Base-by-base conservation (phyloP, 2,329 filamentous ascomycete genomes). In the Clonostachys chloroleuca region DNA sequence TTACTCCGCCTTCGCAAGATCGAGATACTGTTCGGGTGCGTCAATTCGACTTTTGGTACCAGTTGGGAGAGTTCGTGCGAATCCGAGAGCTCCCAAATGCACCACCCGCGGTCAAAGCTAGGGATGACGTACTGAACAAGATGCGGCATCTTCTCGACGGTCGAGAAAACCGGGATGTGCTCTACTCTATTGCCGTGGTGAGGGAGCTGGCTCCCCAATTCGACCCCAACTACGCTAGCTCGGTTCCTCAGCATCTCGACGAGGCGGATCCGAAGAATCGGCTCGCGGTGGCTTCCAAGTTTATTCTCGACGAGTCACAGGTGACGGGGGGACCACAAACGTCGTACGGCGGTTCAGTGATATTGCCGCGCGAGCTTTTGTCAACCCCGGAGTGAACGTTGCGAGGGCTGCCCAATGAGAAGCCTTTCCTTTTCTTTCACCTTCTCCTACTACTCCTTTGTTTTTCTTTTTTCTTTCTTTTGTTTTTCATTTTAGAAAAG, bases 181-280 rank as follows among this genome's bases (percentile, higher is more conserved):
- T 96, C 48, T 96, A 96, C 67, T 94, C 89, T 0, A 86, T 96
- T 54, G 89, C 88, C 9, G 81, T 95, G 47, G 83, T 87, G 14
- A 83, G 90, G 24, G 83, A 92, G 52, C 75, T 91, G 44, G 84
- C 87, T 42, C 82, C 42, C 12, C 45, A 24, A 6, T 48, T 45
- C 20, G 34, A 47, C 30, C 18, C 83, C 34, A 80, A 83, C 42
- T 82, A 78, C 58, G 78, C 78, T 13, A 77, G 70, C 50, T 72
- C 76, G 20, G 68, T 78, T 8, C 77, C 80, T 2, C 74, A 78
- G 42, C 80, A 83, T 49, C 70, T 83, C 6, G 83, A 86, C 57
- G 86, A 89, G 64, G 78, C 74, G 41, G 84, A 87, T 43, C 75
- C 82, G 2, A 81, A 81, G 51, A 83, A 79, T 58, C 84, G 83